These are phyloP conservation scores for Populus simonii DNA, from an alignment of 345 rosid species.

Conservation along the genomic window DNA sequence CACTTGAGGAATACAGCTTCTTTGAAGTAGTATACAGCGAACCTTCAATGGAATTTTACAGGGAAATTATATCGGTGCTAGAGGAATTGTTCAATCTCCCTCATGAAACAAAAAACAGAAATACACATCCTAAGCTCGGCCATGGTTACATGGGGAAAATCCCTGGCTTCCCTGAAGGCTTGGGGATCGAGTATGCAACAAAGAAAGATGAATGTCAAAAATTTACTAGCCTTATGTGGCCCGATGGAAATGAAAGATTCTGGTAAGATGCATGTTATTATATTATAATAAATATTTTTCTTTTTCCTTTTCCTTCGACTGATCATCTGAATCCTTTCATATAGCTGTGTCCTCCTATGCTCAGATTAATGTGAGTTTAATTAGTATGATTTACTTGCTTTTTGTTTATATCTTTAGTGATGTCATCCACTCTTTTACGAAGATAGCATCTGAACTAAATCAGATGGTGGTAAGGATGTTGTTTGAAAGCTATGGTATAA, in stretches of 20 bases:
- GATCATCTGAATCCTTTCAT: background rate
- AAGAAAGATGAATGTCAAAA: slow-evolving; percentile 20
- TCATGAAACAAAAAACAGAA: slow-evolving; percentile 31
- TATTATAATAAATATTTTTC: background rate
- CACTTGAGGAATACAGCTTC: slow-evolving; percentile 57
- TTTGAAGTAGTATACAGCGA: slow-evolving; percentile 37
- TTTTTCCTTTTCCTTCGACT: background rate
- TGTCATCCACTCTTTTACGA: slow-evolving; percentile 36
- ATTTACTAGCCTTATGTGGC: slow-evolving; percentile 46
- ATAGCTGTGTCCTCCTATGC: background rate
- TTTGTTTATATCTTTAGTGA: slow-evolving; percentile 24
- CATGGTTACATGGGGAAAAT: slow-evolving; percentile 39
- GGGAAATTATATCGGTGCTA: slow-evolving; percentile 2
- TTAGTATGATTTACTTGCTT: background rate
- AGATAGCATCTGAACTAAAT: slow-evolving; percentile 38
- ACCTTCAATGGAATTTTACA: slow-evolving; percentile 19
- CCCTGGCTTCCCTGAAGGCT: slow-evolving; percentile 30
- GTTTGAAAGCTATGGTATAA: slow-evolving; percentile 54
- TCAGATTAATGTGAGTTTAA: no score
- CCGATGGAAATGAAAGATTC: slow-evolving; percentile 35
- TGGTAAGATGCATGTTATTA: slow-evolving; percentile 13
- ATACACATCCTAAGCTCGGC: slow-evolving; percentile 29
- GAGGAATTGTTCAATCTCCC: slow-evolving; percentile 39
- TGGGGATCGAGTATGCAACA: slow-evolving; percentile 36
- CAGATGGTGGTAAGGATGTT: slow-evolving; percentile 49